Evolutionary conservation across 306 rosid genomes (phyloP), one percentile per base, ranked within the genome.

Genomic region (Fragaria vesca): DNA sequence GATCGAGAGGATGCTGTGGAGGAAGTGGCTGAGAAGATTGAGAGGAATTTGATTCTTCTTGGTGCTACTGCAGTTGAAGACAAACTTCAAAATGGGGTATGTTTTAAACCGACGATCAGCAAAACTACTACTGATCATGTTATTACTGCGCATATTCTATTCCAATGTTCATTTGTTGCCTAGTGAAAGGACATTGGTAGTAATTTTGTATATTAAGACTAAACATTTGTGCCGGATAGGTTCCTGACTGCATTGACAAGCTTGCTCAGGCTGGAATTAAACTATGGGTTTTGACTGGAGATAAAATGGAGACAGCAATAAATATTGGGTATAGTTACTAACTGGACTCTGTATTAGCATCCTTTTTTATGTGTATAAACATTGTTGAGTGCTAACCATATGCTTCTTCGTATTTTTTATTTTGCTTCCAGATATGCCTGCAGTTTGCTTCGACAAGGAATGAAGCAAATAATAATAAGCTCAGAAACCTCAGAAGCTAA

Each of bases 11-110:
- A 87, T 72, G 48, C 88, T 70, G 84, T 96, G 0, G 99, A 96
- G 86, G 86, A 72, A 45, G 84, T 85, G 77, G 83, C 89, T 42
- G 88, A 91, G 84, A 88, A 75, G 55, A 81, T 96, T 28, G 99
- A 96, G 91, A 92, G 85, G 85, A 90, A 96, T 80, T 82, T 93
- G 76, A 90, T 96, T 86, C 98, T 93, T 83, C 98, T 96, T 51
- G 99, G 99, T 76, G 99, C 98, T 73, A 96, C 99, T 72, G 99
- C 99, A 30, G 99, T 96, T 85, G 99, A 96, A 89, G 99, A 96
- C 87, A 96, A 96, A 75, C 90, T 96, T 83, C 99, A 96, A 85
- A 85, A 90, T 48, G 99, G 99, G 94, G 98, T 95, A 86, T 40
- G 89, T 71, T 69, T 78, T 79, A 61, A 55, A 26, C 36, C 36